phyloP scores from a whole-genome alignment of 2,329 filamentous ascomycete genomes.

The Apiospora rasikravindrae region DNA sequence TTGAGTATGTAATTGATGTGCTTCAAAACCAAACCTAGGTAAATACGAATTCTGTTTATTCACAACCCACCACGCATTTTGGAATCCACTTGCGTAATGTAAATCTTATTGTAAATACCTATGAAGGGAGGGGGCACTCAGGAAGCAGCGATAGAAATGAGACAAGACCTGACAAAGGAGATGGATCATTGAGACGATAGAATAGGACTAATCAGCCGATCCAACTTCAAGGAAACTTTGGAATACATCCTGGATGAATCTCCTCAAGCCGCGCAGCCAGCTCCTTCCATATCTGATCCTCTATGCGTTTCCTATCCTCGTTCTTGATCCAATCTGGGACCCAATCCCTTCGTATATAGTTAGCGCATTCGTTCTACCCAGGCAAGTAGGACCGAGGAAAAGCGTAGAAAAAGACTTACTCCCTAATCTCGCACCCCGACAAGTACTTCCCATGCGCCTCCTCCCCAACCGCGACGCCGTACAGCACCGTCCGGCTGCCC shows the following conservation, averaged over 20 bases:
- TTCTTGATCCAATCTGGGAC: conserved; percentile 27
- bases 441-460: conserved; percentile 24
- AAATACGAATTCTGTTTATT: too few relatives aligned
- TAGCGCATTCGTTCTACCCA: neutral
- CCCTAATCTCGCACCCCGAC: conserved; percentile 28
- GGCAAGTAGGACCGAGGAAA: neutral
- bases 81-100: too few relatives aligned
- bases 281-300: conserved; percentile 22
- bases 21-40: too few relatives aligned
- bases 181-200: too few relatives aligned
- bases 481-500: conserved; percentile 23
- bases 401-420: conserved; percentile 8
- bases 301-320: conserved; percentile 20
- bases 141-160: neutral
- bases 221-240: neutral
- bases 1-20: too few relatives aligned
- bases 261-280: conserved; percentile 21
- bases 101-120: too few relatives aligned
- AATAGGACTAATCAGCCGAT: too few relatives aligned
- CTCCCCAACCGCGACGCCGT: conserved; percentile 23
- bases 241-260: conserved; percentile 23
- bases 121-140: too few relatives aligned
- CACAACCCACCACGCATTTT: too few relatives aligned
- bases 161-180: neutral
- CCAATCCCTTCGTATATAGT: conserved; percentile 18